A percentile compares a stretch with the other conserved stretches of the same genome.
Evolutionary conservation across 371 early-diverging fungal species (phyloP).

Genomic region (Smittium mucronatum): DNA sequence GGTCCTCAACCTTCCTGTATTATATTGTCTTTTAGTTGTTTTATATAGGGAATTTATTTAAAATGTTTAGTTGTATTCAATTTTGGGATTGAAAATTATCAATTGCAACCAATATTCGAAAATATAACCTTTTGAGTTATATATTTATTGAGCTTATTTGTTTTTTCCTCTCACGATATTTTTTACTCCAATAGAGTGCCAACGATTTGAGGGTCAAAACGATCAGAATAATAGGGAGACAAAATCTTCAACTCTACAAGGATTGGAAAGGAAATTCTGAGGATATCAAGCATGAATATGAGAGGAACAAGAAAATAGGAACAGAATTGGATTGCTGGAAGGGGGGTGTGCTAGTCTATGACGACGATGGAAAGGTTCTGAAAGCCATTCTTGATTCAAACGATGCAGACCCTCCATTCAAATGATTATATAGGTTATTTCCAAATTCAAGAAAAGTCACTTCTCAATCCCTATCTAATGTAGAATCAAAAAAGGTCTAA

Average conservation of each 20-base stretch:
- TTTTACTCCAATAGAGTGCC: slow-evolving; percentile 39
- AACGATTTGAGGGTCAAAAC: slow-evolving; percentile 76
- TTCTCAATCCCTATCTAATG: no score
- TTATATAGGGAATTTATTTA: no score
- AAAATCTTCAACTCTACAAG: slow-evolving; percentile 71
- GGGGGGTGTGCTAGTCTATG: slow-evolving; percentile 65
- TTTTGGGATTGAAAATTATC: no score
- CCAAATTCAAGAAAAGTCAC: no score
- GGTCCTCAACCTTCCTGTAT: not conserved
- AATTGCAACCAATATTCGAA: no score
- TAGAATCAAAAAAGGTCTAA: no score
- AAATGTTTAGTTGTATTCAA: no score
- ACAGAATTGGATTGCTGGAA: slow-evolving; percentile 66
- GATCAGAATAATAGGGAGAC: slow-evolving; percentile 74
- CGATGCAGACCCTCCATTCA: slow-evolving; percentile 21
- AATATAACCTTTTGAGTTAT: no score
- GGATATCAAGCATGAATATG: slow-evolving; percentile 56
- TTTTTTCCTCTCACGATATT: no score
- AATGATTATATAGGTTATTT: no score
- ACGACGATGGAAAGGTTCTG: slow-evolving; percentile 65
- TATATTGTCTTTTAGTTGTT: not conserved
- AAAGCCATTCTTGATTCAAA: slow-evolving; percentile 38
- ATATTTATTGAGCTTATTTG: no score
- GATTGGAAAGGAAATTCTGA: slow-evolving; percentile 69
- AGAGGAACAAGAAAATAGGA: slow-evolving; percentile 66